Percentiles rank a stretch among this genome's conserved stretches.
Evolutionary conservation across 352 stramenopile genomes (phyloP).

Genomic region (Aphanomyces invadans): DNA sequence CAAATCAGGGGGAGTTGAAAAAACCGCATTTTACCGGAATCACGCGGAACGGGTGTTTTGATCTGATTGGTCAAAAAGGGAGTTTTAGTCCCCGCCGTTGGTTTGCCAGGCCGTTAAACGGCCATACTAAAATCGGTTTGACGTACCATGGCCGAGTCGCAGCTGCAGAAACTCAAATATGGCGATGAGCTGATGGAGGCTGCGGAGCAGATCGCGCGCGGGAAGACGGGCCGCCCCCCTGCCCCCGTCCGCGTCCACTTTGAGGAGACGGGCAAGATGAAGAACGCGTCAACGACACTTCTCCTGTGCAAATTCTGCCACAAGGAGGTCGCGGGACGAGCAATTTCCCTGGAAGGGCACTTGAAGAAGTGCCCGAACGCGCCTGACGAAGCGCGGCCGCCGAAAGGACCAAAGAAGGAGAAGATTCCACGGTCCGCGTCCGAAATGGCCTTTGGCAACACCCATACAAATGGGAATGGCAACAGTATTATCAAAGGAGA

Average conservation of each 20-base stretch:
- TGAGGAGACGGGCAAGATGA: constrained; percentile 18
- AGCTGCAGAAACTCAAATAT: constrained; percentile 20
- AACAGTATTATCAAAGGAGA: not conserved
- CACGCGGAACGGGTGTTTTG: not conserved
- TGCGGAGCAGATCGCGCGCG: constrained; percentile 5
- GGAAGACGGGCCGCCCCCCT: constrained; percentile 18
- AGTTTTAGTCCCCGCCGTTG: not conserved
- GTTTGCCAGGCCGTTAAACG: not conserved
- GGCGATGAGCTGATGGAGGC: constrained; percentile 15
- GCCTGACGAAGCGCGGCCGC: constrained; percentile 13
- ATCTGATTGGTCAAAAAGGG: constrained; percentile 11
- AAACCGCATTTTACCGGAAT: not conserved
- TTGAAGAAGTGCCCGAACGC: constrained; percentile 21
- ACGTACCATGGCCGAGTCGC: not conserved
- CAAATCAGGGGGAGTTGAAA: not conserved
- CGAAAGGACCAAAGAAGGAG: constrained; percentile 10
- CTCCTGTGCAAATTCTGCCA: constrained; percentile 24
- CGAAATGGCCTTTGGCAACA: not conserved
- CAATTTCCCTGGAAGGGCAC: constrained; percentile 22
- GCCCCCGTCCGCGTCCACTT: constrained; percentile 22
- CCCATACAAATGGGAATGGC: not conserved
- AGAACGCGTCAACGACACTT: constrained; percentile 21
- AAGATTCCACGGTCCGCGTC: constrained; percentile 4
- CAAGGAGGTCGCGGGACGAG: constrained; percentile 20
- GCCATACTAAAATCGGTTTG: constrained; percentile 2